Conservation (phyloP, 2,329 filamentous ascomycete species). For the Verruconis gallopava region DNA sequence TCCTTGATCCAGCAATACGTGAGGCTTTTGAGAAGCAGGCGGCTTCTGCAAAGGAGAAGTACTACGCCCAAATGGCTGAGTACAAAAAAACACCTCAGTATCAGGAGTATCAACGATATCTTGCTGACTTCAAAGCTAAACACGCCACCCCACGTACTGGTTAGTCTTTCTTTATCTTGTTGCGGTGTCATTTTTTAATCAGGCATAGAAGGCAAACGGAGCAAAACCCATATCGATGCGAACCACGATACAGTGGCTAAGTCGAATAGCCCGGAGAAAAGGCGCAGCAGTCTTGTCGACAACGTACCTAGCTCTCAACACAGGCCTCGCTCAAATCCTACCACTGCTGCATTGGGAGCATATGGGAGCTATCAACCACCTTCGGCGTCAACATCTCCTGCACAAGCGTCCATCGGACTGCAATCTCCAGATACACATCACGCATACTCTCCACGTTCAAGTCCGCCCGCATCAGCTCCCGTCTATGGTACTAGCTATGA, state of each 20-base stretch:
- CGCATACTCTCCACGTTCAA: conserved; percentile 7
- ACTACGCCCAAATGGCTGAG: conserved; percentile 55
- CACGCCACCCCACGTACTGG: conserved; percentile 34
- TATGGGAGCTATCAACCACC: conserved; percentile 2
- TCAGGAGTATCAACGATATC: conserved; percentile 55
- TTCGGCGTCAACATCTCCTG: conserved; percentile 7
- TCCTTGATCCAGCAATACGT: conserved; percentile 50
- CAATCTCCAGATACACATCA: conserved; percentile 7
- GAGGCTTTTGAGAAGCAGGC: conserved; percentile 62
- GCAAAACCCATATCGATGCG: conserved; percentile 28
- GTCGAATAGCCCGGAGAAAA: conserved; percentile 13
- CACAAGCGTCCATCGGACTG: conserved; percentile 2
- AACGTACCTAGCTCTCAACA: not conserved
- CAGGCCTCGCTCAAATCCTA: conserved; percentile 4
- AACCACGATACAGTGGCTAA: conserved; percentile 21
- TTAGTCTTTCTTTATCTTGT: conserved; percentile 12
- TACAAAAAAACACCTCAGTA: conserved; percentile 68
- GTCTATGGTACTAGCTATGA: conserved; percentile 8
- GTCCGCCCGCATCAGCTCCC: conserved; percentile 3
- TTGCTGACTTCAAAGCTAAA: conserved; percentile 66
- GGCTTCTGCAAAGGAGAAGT: conserved; percentile 60
- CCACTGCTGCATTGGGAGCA: not conserved
- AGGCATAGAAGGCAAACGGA: conserved; percentile 28
- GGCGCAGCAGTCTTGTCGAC: conserved; percentile 2
- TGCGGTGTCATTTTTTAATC: not conserved